Conservation (phyloP, 75 land plant species). For the Adiantum capillusveneris region DNA sequence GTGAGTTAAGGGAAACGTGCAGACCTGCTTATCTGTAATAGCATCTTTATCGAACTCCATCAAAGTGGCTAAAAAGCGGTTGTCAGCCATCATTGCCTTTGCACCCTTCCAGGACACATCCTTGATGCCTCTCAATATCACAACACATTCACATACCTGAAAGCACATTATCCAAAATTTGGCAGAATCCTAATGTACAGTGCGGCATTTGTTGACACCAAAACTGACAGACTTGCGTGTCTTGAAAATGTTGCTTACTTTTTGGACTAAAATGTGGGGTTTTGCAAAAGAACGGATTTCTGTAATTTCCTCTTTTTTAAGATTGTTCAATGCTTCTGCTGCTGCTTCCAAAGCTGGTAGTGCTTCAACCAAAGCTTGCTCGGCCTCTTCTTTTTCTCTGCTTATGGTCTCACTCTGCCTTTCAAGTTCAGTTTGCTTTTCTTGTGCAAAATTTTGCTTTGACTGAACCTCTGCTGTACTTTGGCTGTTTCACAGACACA, state of each 20-base stretch:
- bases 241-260: conserved; percentile 14
- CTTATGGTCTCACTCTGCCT: conserved; percentile 21
- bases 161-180: background rate
- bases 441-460: conserved; percentile 29
- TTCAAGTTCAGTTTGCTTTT: conserved; percentile 15
- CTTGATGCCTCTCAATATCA: conserved; percentile 19
- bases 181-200: no score
- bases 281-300: conserved; percentile 38
- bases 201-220: no score
- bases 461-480: conserved; percentile 18
- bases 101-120: conserved; percentile 42
- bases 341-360: conserved; percentile 34
- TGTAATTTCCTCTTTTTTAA: conserved; percentile 34
- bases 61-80: conserved; percentile 26
- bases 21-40: conserved; percentile 28
- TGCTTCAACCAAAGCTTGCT: conserved; percentile 24
- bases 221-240: no score
- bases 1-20: background rate
- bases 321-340: conserved; percentile 27
- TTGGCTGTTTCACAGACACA: conserved; percentile 8
- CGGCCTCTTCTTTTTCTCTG: conserved; percentile 29
- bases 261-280: conserved; percentile 29
- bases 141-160: conserved; percentile 33
- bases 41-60: conserved; percentile 36
- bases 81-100: conserved; percentile 39